phyloP scores from a whole-genome alignment of 2,329 filamentous ascomycete species.

The Claviceps spartinae region DNA sequence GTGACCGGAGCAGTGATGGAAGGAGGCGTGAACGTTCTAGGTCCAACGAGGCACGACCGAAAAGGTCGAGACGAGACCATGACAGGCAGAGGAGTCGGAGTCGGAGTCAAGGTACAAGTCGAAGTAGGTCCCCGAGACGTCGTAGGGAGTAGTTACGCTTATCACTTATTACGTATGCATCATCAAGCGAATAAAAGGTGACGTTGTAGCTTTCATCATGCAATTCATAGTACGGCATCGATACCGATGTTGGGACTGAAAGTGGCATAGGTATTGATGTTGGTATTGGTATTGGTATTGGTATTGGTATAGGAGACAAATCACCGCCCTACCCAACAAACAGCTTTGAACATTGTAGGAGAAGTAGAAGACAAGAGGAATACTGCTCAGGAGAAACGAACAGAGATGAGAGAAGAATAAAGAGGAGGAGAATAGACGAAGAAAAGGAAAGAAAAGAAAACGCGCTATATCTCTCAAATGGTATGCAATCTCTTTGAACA shows the following conservation, averaged over 20 bases:
- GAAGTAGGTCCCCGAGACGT: slow-evolving; percentile 8
- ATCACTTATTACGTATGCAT: neutral
- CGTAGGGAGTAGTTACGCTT: slow-evolving; percentile 10
- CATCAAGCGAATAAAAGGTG: neutral
- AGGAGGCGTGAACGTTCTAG: slow-evolving; percentile 16
- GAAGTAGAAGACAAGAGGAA: neutral
- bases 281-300: neutral
- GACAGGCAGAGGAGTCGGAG: slow-evolving; percentile 12
- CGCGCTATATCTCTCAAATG: neutral
- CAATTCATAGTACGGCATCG: neutral
- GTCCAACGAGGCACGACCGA: slow-evolving; percentile 14
- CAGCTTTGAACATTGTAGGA: neutral
- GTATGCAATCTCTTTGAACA: neutral
- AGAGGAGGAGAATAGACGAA: neutral
- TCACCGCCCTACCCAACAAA: neutral
- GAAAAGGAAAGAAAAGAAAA: neutral
- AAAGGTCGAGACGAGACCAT: slow-evolving; percentile 16
- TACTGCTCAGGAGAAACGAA: too few relatives aligned
- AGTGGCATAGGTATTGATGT: neutral
- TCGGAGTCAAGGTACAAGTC: slow-evolving; percentile 17
- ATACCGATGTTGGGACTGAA: neutral
- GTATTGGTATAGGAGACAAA: neutral
- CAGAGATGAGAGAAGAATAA: neutral
- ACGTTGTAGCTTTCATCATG: neutral
- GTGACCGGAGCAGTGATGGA: slow-evolving; percentile 13